These are phyloP conservation scores for Penicillium bialowiezense DNA, from an alignment of 495 filamentous ascomycete species.

Conservation along the genomic window DNA sequence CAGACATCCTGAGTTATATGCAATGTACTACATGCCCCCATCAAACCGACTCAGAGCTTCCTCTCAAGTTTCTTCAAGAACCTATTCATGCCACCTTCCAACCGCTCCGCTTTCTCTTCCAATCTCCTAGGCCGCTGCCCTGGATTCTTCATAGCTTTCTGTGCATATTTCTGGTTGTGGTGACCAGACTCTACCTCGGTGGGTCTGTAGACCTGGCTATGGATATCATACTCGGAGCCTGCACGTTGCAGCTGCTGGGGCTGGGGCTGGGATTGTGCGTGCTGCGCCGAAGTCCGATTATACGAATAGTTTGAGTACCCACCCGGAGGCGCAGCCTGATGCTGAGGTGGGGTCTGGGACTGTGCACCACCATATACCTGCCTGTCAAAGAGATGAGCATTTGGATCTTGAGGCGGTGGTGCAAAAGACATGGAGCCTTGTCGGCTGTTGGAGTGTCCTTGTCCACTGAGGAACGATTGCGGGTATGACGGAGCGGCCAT, in stretches of 20 bases:
- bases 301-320: slow-evolving; percentile 62
- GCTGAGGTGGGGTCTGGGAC: slow-evolving; percentile 23
- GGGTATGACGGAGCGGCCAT: slow-evolving; percentile 28
- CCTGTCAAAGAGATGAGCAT: slow-evolving; percentile 38
- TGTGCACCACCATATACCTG: slow-evolving; percentile 8
- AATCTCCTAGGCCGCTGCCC: slow-evolving; percentile 53
- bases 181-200: slow-evolving; percentile 57
- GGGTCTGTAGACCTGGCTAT: slow-evolving; percentile 75
- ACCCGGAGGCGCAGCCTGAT: slow-evolving; percentile 22
- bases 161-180: slow-evolving; percentile 44
- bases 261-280: slow-evolving; percentile 34
- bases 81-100: slow-evolving; percentile 76
- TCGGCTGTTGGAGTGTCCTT: slow-evolving; percentile 15
- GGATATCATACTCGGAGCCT: slow-evolving; percentile 59
- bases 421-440: slow-evolving; percentile 37
- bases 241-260: slow-evolving; percentile 28
- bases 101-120: slow-evolving; percentile 62
- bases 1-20: not conserved
- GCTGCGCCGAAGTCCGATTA: slow-evolving; percentile 27
- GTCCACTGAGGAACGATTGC: slow-evolving; percentile 26
- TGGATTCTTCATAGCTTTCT: slow-evolving; percentile 51
- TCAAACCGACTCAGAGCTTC: slow-evolving; percentile 55
- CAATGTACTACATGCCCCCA: not conserved
- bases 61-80: slow-evolving; percentile 91
- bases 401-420: slow-evolving; percentile 45